Evolutionary conservation across 345 rosid species (phyloP).

Genomic region (Populus euphratica): DNA sequence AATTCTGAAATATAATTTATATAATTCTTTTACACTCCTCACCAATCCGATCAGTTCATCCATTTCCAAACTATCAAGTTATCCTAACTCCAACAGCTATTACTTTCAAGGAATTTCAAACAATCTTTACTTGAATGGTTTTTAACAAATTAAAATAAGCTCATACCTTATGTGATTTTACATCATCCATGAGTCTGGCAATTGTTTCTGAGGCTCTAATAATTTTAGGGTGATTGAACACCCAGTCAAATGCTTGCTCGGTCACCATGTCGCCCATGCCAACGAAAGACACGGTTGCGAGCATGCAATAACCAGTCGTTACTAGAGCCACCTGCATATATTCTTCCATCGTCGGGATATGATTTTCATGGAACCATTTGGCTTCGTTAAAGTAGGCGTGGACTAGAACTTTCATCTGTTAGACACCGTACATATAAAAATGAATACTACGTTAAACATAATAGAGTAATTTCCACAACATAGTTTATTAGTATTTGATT

Average conservation of each 20-base stretch:
- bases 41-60: too few relatives aligned
- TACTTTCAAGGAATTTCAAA: not conserved
- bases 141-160: not conserved
- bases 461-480: not conserved
- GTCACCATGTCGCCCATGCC: constrained; percentile 25
- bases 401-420: constrained; percentile 5
- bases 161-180: constrained; percentile 13
- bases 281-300: constrained; percentile 12
- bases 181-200: constrained; percentile 32
- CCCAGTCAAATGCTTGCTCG: constrained; percentile 27
- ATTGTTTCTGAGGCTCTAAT: constrained; percentile 14
- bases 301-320: constrained; percentile 6
- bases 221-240: constrained; percentile 2
- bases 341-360: constrained; percentile 28
- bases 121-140: too few relatives aligned
- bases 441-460: not conserved
- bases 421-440: not conserved
- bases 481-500: not conserved
- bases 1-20: too few relatives aligned
- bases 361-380: constrained; percentile 16
- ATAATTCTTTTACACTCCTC: too few relatives aligned
- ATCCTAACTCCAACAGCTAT: not conserved
- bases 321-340: constrained; percentile 19
- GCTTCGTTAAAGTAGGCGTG: constrained; percentile 28
- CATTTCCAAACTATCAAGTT: not conserved